Conservation (phyloP, 176 grass and related monocot species). For the Triticum urartu region DNA sequence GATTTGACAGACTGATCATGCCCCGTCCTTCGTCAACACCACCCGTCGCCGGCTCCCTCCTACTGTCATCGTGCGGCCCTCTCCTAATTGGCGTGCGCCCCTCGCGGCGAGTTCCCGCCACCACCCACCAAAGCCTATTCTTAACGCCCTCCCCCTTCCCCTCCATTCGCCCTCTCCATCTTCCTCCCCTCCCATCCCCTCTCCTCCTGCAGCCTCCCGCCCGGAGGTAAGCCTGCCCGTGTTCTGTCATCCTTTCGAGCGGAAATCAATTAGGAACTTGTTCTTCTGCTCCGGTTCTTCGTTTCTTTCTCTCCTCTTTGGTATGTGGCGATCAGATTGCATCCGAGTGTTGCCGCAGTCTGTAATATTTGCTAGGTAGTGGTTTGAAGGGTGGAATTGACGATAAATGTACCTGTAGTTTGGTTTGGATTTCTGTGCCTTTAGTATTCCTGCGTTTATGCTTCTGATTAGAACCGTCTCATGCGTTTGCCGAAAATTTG, state of each 20-base stretch:
- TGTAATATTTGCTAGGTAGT: neutral
- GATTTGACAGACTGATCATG: neutral
- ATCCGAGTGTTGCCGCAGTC: neutral
- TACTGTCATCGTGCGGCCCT: slow-evolving; percentile 23
- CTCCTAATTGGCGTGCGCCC: slow-evolving; percentile 9
- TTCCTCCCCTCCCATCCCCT: neutral
- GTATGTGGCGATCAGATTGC: neutral
- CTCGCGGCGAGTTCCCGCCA: slow-evolving; percentile 13
- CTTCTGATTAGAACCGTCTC: neutral
- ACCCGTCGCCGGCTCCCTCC: neutral
- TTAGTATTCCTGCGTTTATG: neutral
- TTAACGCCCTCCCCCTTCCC: neutral
- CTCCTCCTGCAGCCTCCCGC: slow-evolving; percentile 32
- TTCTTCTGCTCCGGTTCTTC: neutral
- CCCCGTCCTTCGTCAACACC: neutral
- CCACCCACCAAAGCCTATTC: neutral
- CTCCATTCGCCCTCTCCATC: slow-evolving; percentile 6
- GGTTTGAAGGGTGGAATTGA: too few species aligned
- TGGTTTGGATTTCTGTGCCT: too few species aligned
- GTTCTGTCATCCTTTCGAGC: neutral
- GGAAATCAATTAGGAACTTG: neutral
- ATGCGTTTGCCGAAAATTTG: neutral
- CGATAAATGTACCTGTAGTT: too few species aligned
- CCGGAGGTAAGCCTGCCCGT: slow-evolving; percentile 26
- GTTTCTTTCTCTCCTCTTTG: too few species aligned